These are phyloP conservation scores for Ramaria sp. DNA, from an alignment of 768 basidiomycete genomes.

Conservation along the genomic window DNA sequence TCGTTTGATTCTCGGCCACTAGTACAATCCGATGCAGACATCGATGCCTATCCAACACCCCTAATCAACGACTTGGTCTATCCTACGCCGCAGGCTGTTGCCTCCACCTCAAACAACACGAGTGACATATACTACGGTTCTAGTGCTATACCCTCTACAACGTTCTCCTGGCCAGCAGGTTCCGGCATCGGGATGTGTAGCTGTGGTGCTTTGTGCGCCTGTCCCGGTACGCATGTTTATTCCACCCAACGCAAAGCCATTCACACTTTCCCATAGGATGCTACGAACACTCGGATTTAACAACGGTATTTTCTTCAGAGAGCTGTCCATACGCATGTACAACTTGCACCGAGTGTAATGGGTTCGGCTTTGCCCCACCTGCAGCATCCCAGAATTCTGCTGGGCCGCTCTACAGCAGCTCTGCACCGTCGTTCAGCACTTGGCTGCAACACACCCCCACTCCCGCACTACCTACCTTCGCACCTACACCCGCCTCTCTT, in stretches of 20 bases:
- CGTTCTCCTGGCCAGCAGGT: constrained; percentile 1
- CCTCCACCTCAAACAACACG: not conserved
- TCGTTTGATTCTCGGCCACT: not conserved
- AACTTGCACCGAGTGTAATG: constrained; percentile 7
- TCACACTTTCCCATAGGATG: constrained; percentile 30
- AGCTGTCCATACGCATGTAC: constrained; percentile 10
- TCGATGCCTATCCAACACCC: not conserved
- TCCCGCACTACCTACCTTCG: constrained; percentile 18
- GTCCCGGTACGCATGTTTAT: constrained; percentile 45
- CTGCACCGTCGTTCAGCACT: not conserved
- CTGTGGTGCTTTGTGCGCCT: constrained; percentile 53
- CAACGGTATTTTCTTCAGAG: constrained; percentile 28
- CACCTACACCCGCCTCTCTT: constrained; percentile 11
- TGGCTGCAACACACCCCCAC: not conserved
- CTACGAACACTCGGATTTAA: constrained; percentile 55
- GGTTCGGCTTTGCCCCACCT: constrained; percentile 7
- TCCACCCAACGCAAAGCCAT: constrained; percentile 29
- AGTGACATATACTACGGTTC: not conserved
- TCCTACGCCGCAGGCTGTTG: not conserved
- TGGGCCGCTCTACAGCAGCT: not conserved
- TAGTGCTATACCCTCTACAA: not conserved
- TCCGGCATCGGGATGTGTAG: constrained; percentile 27
- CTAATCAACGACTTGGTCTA: not conserved
- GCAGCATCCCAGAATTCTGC: not conserved
- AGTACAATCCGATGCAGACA: not conserved